Evolutionary conservation across 768 basidiomycete species (phyloP).

Genomic region (Hortiboletus flavorubellus): DNA sequence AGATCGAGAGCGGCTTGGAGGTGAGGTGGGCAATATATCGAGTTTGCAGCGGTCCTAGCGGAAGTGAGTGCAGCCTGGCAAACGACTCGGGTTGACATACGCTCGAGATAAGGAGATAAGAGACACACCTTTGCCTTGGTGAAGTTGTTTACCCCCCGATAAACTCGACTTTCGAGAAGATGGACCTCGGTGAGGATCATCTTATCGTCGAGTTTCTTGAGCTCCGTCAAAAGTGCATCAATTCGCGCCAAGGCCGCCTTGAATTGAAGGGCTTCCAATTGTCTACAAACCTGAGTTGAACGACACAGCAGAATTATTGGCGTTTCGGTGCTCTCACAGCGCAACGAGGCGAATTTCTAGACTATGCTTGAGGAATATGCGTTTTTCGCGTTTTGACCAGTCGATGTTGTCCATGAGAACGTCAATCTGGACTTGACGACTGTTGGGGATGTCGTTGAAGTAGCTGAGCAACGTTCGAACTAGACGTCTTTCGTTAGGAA

Average conservation of each 20-base stretch:
- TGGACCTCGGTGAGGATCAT: slow-evolving; percentile 97
- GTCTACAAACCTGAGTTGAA: slow-evolving; percentile 36
- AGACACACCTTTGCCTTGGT: slow-evolving; percentile 78
- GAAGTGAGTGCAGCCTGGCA: slow-evolving; percentile 80
- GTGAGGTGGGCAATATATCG: slow-evolving; percentile 86
- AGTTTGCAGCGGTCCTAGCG: slow-evolving; percentile 89
- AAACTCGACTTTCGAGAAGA: slow-evolving; percentile 87
- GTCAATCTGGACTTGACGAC: slow-evolving; percentile 70
- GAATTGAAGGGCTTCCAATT: slow-evolving; percentile 74
- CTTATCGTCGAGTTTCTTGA: slow-evolving; percentile 94
- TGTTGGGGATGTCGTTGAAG: slow-evolving; percentile 76
- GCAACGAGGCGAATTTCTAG: slow-evolving; percentile 85
- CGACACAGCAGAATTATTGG: background rate
- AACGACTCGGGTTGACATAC: background rate
- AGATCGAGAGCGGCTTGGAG: slow-evolving; percentile 61
- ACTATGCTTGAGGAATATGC: slow-evolving; percentile 93
- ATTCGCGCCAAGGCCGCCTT: slow-evolving; percentile 79
- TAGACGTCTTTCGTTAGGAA: slow-evolving; percentile 28
- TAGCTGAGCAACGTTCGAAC: slow-evolving; percentile 92
- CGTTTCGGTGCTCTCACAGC: slow-evolving; percentile 43
- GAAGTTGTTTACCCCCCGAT: slow-evolving; percentile 85
- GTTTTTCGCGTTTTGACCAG: slow-evolving; percentile 90
- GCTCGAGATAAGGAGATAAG: background rate
- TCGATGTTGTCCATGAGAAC: slow-evolving; percentile 89
- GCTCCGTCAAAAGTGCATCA: slow-evolving; percentile 83